These are phyloP conservation scores for Aureobasidium sp. DNA, from an alignment of 2,329 filamentous ascomycete species.

Conservation along the genomic window DNA sequence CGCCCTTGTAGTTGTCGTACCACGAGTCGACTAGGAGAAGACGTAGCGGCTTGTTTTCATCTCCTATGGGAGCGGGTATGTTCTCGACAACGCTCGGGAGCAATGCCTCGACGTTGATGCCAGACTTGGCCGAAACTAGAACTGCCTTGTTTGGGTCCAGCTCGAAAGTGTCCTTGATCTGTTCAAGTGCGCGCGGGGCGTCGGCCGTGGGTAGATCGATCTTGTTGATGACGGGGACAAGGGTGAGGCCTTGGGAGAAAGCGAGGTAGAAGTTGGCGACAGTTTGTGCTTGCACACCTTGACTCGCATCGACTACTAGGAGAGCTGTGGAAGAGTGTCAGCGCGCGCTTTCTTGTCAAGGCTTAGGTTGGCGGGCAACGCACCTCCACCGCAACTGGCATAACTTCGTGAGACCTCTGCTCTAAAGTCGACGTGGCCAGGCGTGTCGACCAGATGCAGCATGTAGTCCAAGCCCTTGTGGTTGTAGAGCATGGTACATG, in stretches of 20 bases:
- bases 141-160: conserved; percentile 67
- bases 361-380: not conserved
- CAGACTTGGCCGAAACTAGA: conserved; percentile 87
- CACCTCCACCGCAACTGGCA: conserved; percentile 78
- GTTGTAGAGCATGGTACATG: conserved; percentile 94
- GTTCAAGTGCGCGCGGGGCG: conserved; percentile 72
- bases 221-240: conserved; percentile 95
- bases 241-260: conserved; percentile 77
- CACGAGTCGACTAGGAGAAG: conserved; percentile 92
- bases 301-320: conserved; percentile 88
- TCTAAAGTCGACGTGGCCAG: conserved; percentile 94
- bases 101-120: conserved; percentile 74
- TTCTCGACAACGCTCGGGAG: conserved; percentile 78
- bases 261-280: conserved; percentile 98
- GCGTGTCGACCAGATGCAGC: conserved; percentile 90
- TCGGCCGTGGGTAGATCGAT: conserved; percentile 88
- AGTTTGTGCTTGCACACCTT: conserved; percentile 94
- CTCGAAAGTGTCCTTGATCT: conserved; percentile 82
- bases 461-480: conserved; percentile 81
- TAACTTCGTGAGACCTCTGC: conserved; percentile 95
- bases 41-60: conserved; percentile 63
- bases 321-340: conserved; percentile 46
- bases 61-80: conserved; percentile 72
- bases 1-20: conserved; percentile 95
- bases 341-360: not conserved